phyloP scores from a whole-genome alignment of 2,329 filamentous ascomycete genomes.

The Capronia epimyces region DNA sequence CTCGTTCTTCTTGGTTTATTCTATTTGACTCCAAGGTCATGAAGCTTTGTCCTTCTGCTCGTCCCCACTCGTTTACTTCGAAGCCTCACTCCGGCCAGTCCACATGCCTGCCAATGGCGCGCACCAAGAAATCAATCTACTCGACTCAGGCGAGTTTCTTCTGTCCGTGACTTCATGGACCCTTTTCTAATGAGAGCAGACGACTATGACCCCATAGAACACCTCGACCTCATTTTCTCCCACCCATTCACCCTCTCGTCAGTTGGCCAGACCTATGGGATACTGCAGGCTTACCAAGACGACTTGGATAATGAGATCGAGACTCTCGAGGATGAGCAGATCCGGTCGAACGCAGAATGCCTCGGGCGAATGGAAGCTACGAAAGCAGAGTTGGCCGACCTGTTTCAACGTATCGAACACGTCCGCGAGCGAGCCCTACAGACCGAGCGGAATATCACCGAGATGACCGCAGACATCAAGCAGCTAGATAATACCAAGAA shows the following conservation, averaged over 20 bases:
- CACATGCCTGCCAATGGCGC: constrained; percentile 25
- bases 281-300: constrained; percentile 71
- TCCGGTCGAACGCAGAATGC: constrained; percentile 77
- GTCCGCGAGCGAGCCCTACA: constrained; percentile 82
- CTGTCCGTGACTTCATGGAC: background rate
- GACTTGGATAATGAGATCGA: constrained; percentile 74
- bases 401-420: constrained; percentile 92
- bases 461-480: constrained; percentile 99
- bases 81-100: constrained; percentile 1
- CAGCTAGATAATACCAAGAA: constrained; percentile 92
- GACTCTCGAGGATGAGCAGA: constrained; percentile 66
- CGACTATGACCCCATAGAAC: constrained; percentile 87
- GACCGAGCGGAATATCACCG: constrained; percentile 92
- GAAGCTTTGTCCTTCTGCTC: background rate
- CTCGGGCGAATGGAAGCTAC: constrained; percentile 87
- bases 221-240: constrained; percentile 89
- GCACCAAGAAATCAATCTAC: constrained; percentile 34
- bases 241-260: constrained; percentile 79
- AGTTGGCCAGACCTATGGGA: constrained; percentile 66
- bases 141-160: constrained; percentile 40
- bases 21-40: constrained; percentile 1
- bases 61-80: background rate
- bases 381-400: constrained; percentile 77
- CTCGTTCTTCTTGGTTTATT: background rate
- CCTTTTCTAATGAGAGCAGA: constrained; percentile 39